Conservation (phyloP, 768 basidiomycete species). For the Pleurotus tuber-regium region DNA sequence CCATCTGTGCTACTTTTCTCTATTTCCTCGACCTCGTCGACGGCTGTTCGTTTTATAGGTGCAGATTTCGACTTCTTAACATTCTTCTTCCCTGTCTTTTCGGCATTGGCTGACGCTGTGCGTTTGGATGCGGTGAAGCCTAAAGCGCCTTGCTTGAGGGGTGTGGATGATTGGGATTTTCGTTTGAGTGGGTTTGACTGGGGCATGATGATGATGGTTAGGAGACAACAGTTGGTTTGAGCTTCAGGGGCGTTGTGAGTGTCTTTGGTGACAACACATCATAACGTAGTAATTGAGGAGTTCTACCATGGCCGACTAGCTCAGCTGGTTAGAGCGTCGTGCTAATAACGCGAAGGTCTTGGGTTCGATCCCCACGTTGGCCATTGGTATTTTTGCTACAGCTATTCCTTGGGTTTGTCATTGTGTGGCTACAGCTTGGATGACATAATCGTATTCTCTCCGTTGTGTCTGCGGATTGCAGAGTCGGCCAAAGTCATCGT, state of each 20-base stretch:
- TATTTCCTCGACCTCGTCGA: constrained; percentile 13
- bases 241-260: too few species aligned
- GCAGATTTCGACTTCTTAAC: constrained; percentile 11
- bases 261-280: too few species aligned
- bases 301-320: constrained; percentile 84
- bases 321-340: constrained; percentile 87
- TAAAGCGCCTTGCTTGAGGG: constrained; percentile 44
- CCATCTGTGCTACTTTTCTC: neutral
- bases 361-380: constrained; percentile 67
- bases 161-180: constrained; percentile 1
- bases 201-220: constrained; percentile 5
- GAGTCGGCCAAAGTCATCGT: neutral
- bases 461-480: neutral
- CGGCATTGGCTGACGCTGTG: constrained; percentile 26
- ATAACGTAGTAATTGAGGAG: too few species aligned
- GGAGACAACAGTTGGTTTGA: too few species aligned
- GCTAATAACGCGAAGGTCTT: constrained; percentile 76
- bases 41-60: constrained; percentile 8
- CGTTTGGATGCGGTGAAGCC: constrained; percentile 46
- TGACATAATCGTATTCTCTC: neutral
- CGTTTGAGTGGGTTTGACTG: constrained; percentile 11
- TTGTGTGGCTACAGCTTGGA: neutral
- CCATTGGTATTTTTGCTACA: too few species aligned
- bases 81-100: constrained; percentile 22
- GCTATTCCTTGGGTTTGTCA: too few species aligned